Conservation (phyloP, 2,329 filamentous ascomycete genomes). For the Orbilia javanica region DNA sequence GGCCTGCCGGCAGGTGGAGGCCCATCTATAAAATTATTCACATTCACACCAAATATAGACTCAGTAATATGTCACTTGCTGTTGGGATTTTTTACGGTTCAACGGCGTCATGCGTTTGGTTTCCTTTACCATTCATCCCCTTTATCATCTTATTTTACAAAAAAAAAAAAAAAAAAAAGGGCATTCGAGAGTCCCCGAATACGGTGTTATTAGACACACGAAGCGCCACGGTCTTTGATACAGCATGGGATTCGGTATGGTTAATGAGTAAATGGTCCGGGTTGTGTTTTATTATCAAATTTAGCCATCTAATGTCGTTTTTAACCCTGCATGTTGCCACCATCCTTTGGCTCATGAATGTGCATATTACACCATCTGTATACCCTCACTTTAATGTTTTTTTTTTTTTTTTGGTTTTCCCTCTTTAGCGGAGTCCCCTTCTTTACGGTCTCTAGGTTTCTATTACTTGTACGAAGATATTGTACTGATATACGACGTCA, state of each 20-base stretch:
- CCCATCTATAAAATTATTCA: not conserved
- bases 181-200: constrained; percentile 5
- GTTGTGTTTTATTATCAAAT: constrained; percentile 26
- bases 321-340: constrained; percentile 18
- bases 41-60: constrained; percentile 9
- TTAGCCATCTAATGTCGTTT: constrained; percentile 15
- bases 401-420: not conserved
- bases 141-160: constrained; percentile 1
- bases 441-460: constrained; percentile 1
- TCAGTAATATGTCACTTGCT: constrained; percentile 11
- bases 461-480: constrained; percentile 12
- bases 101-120: constrained; percentile 39
- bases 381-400: constrained; percentile 16
- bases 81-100: constrained; percentile 28
- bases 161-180: no score
- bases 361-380: constrained; percentile 16
- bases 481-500: constrained; percentile 26
- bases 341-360: constrained; percentile 17
- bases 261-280: constrained; percentile 35
- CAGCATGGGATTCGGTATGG: constrained; percentile 25
- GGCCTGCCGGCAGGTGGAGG: not conserved
- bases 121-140: not conserved
- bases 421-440: not conserved
- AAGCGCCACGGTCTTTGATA: constrained; percentile 17
- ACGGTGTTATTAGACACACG: constrained; percentile 29